Conservation (phyloP, 495 filamentous ascomycete genomes). For the Penicillium goetzii region DNA sequence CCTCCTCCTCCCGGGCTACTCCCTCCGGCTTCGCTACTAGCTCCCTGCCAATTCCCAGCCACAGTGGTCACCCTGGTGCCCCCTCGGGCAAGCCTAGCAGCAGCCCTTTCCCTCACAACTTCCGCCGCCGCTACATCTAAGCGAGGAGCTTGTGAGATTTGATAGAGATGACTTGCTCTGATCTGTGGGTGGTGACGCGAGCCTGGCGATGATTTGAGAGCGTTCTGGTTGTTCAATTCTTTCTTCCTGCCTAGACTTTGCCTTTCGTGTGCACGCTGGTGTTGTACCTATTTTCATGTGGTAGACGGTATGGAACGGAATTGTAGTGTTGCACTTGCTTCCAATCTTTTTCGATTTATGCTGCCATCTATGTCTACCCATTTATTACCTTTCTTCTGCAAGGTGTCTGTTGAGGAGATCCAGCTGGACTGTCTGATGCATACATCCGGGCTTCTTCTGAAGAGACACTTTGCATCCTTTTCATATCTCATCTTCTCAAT, state of each 20-base stretch:
- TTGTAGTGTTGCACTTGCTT: not conserved
- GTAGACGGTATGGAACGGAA: not conserved
- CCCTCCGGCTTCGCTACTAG: slow-evolving; percentile 45
- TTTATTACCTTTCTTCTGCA: not conserved
- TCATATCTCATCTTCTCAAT: slow-evolving; percentile 1
- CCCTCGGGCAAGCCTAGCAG: slow-evolving; percentile 22
- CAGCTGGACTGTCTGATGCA: not conserved
- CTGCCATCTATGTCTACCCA: slow-evolving; percentile 1
- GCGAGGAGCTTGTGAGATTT: slow-evolving; percentile 6
- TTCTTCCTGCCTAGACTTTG: slow-evolving; percentile 15
- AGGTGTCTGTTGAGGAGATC: not conserved
- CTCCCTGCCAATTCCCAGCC: slow-evolving; percentile 27
- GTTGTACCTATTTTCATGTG: slow-evolving; percentile 32
- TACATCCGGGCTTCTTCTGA: not conserved
- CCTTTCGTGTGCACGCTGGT: slow-evolving; percentile 33
- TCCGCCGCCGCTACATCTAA: slow-evolving; percentile 39
- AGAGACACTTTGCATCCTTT: not conserved
- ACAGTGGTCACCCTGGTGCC: slow-evolving; percentile 15
- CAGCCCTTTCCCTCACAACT: slow-evolving; percentile 28
- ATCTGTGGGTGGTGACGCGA: slow-evolving; percentile 12
- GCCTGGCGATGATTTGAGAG: slow-evolving; percentile 24
- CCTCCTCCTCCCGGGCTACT: slow-evolving; percentile 18
- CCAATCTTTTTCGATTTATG: not conserved
- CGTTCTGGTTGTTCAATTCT: slow-evolving; percentile 12
- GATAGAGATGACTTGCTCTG: slow-evolving; percentile 19